Base-by-base conservation (phyloP, 257 asterid species). In the Nicotiana sylvestris region DNA sequence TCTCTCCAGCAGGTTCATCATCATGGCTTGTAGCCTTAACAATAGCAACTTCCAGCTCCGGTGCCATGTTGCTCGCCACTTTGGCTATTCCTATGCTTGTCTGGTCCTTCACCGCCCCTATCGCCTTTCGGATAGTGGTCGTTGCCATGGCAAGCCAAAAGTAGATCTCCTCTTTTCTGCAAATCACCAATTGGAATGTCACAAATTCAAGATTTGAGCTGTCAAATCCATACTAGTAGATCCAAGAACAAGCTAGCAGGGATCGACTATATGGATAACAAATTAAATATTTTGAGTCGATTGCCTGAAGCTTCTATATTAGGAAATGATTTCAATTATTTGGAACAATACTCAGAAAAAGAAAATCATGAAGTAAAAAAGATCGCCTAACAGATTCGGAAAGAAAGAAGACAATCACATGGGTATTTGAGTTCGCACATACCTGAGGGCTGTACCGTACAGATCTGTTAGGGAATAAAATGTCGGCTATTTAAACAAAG, bases 21-120 rank as follows among this genome's bases (percentile, higher is more conserved):
- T 91, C 93, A 81, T 91, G 95, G 85, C 91, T 86, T 4, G 95
- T 91, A 16, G 95, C 95, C 86, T 91, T 91, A 39, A 91, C 92
- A 37, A 91, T 84, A 77, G 91, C 89, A 1, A 91, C 93, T 61
- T 91, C 90, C 53, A 91, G 89, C 83, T 90, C 93, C 35, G 95
- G 93, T 33, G 95, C 92, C 89, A 87, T 84, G 83, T 91, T 91
- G 86, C 91, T 86, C 8, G 95, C 89, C 1, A 91, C 95, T 83
- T 91, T 91, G 1, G 93, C 95, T 4, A 91, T 83, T 15, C 95
- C 90, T 67, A 91, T 91, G 82, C 95, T 91, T 6, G 93, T 89
- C 77, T 91, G 95, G 60, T 91, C 93, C 90, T 91, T 91, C 86
- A 91, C 92, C 33, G 95, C 92, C 46, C 95, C 95, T 33, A 91